phyloP scores from a whole-genome alignment of 768 basidiomycete species.

The Pleurotus platypus region DNA sequence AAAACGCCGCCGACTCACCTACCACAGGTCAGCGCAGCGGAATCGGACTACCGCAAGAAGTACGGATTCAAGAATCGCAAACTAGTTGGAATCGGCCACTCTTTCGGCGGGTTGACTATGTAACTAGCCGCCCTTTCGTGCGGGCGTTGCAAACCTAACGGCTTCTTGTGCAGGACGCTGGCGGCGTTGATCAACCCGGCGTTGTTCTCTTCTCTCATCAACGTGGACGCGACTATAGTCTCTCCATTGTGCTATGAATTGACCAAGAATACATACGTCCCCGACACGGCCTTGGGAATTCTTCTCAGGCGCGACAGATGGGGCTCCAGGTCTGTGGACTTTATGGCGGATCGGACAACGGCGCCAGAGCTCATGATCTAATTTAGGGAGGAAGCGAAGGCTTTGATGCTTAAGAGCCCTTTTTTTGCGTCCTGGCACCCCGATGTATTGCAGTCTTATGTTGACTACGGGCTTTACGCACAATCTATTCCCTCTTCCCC shows the following conservation, averaged over 20 bases:
- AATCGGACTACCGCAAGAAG: slow-evolving; percentile 36
- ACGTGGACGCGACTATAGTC: slow-evolving; percentile 76
- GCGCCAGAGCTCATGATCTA: too few species aligned
- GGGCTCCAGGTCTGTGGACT: slow-evolving; percentile 45
- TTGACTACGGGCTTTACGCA: slow-evolving; percentile 51
- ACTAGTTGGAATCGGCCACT: slow-evolving; percentile 76
- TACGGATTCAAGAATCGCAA: slow-evolving; percentile 51
- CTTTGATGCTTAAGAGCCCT: slow-evolving; percentile 42
- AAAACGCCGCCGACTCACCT: slow-evolving; percentile 50
- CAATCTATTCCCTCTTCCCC: neutral
- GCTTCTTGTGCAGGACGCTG: slow-evolving; percentile 40
- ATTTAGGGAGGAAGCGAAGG: slow-evolving; percentile 56
- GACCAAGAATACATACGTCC: slow-evolving; percentile 9
- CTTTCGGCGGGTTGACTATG: slow-evolving; percentile 78
- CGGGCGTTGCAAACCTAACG: neutral
- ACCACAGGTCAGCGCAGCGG: slow-evolving; percentile 37
- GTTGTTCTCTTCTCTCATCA: slow-evolving; percentile 67
- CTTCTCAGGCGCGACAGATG: slow-evolving; percentile 60
- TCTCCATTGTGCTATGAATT: slow-evolving; percentile 18
- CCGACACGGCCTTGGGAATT: slow-evolving; percentile 38
- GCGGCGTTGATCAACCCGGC: slow-evolving; percentile 61
- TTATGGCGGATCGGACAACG: too few species aligned
- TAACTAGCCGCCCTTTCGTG: slow-evolving; percentile 31
- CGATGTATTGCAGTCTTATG: slow-evolving; percentile 54
- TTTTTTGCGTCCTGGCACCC: slow-evolving; percentile 77